These are phyloP conservation scores for Drechslerella stenobrocha DNA, from an alignment of 2,329 filamentous ascomycete species.

Conservation along the genomic window DNA sequence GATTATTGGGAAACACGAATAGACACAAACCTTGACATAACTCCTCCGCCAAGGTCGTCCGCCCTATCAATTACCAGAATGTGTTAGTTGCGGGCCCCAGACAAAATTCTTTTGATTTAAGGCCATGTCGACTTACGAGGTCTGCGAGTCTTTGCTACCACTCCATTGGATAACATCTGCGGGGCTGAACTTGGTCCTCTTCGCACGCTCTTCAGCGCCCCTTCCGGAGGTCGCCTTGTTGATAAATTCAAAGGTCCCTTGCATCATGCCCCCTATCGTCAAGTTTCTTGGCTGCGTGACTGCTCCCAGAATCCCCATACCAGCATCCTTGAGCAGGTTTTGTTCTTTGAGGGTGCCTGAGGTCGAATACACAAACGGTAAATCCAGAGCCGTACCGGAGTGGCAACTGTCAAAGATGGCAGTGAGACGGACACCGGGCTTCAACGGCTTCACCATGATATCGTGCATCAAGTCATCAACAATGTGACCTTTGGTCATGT, in stretches of 20 bases:
- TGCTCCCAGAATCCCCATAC: conserved; percentile 65
- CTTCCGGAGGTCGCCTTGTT: conserved; percentile 42
- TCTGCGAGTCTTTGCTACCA: conserved; percentile 48
- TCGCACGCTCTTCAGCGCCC: conserved; percentile 42
- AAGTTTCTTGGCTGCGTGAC: conserved; percentile 23
- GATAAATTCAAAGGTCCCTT: conserved; percentile 41
- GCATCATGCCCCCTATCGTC: conserved; percentile 45
- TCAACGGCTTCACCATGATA: conserved; percentile 67
- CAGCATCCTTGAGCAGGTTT: conserved; percentile 69
- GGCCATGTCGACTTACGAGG: conserved; percentile 23
- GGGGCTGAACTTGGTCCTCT: conserved; percentile 45
- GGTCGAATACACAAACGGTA: conserved; percentile 71
- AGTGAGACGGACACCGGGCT: conserved; percentile 64
- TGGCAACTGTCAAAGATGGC: conserved; percentile 70
- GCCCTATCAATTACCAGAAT: conserved; percentile 26
- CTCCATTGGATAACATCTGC: conserved; percentile 48
- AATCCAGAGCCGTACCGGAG: conserved; percentile 67
- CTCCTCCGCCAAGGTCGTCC: conserved; percentile 43
- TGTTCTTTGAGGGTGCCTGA: conserved; percentile 71
- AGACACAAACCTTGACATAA: conserved; percentile 45
- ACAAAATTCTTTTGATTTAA: neutral
- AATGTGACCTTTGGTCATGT: conserved; percentile 76
- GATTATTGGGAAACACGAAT: neutral
- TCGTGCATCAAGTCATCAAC: conserved; percentile 81
- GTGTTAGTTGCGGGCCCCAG: no score